These are phyloP conservation scores for Leucoagaricus sp. DNA, from an alignment of 1,284 basidiomycete species.

Conservation along the genomic window DNA sequence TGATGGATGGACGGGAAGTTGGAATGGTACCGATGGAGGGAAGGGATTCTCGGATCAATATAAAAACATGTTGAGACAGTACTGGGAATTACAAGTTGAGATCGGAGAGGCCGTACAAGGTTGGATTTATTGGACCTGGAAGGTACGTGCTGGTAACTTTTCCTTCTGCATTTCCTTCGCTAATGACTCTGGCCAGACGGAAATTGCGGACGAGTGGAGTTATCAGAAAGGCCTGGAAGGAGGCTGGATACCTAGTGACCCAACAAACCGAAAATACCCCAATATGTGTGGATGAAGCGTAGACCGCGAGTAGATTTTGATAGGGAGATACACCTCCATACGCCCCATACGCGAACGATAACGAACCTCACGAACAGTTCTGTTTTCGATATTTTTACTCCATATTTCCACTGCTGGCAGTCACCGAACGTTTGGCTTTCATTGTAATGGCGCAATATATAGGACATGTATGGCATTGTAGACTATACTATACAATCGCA, in stretches of 20 bases:
- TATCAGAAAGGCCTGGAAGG: conserved; percentile 69
- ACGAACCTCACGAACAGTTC: not conserved
- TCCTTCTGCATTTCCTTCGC: conserved; percentile 2
- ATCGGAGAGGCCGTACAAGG: conserved; percentile 67
- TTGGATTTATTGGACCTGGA: conserved; percentile 89
- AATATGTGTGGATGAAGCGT: conserved; percentile 48
- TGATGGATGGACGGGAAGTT: conserved; percentile 59
- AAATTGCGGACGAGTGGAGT: conserved; percentile 76
- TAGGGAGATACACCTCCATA: not conserved
- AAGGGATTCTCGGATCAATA: conserved; percentile 61
- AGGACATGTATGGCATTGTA: no score
- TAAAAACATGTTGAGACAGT: conserved; percentile 65
- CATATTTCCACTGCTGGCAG: no score
- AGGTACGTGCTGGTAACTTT: conserved; percentile 42
- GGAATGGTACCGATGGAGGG: conserved; percentile 18
- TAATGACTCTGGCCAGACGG: conserved; percentile 40
- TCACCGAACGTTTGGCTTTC: no score
- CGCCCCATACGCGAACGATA: no score
- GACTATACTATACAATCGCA: no score
- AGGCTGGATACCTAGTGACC: conserved; percentile 73
- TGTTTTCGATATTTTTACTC: not conserved
- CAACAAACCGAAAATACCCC: conserved; percentile 61
- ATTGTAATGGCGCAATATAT: no score
- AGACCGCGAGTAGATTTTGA: not conserved
- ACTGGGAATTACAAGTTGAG: conserved; percentile 79